Percentiles rank a stretch among this genome's conserved stretches.
These are phyloP conservation scores for Meyerozyma elateridarum DNA, from an alignment of 1,139 yeast species.

Conservation along the genomic window DNA sequence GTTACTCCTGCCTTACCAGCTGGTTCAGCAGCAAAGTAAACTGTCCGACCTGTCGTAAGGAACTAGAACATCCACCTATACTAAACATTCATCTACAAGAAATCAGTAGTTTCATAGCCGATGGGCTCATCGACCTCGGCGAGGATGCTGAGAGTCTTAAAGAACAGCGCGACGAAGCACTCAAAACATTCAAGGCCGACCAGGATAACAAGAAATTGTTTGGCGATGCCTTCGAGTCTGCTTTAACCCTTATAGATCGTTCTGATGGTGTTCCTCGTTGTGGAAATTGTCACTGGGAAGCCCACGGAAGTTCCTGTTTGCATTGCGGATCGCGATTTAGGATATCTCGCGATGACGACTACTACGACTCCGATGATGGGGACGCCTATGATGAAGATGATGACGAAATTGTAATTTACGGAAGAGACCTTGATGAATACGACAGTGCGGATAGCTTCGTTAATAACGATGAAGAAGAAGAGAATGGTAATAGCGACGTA, in stretches of 20 bases:
- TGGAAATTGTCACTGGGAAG: conserved; percentile 81
- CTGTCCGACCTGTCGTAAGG: conserved; percentile 55
- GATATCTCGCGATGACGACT: conserved; percentile 24
- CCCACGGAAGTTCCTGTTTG: conserved; percentile 50
- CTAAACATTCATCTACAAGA: conserved; percentile 41
- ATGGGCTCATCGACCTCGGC: conserved; percentile 24
- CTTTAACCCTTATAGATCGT: conserved; percentile 49
- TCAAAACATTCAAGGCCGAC: conserved; percentile 36
- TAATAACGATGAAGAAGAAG: conserved; percentile 16
- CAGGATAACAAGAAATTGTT: conserved; percentile 32
- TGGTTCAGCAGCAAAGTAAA: conserved; percentile 48
- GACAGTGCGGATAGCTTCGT: conserved; percentile 23
- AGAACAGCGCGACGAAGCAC: conserved; percentile 22
- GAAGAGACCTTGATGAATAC: conserved; percentile 12
- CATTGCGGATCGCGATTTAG: conserved; percentile 49
- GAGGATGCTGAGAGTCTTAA: conserved; percentile 18
- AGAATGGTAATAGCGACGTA: too few relatives aligned
- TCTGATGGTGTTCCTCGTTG: conserved; percentile 81
- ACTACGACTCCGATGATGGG: conserved; percentile 27
- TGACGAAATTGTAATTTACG: conserved; percentile 6
- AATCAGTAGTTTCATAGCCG: conserved; percentile 27
- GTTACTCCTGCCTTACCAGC: conserved; percentile 43
- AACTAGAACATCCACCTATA: conserved; percentile 38
- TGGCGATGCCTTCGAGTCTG: conserved; percentile 46
- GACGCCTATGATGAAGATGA: conserved; percentile 17